Percentiles rank a stretch among this genome's conserved stretches.
phyloP scores from a whole-genome alignment of 805 yeast genomes.

The Candida maris region DNA sequence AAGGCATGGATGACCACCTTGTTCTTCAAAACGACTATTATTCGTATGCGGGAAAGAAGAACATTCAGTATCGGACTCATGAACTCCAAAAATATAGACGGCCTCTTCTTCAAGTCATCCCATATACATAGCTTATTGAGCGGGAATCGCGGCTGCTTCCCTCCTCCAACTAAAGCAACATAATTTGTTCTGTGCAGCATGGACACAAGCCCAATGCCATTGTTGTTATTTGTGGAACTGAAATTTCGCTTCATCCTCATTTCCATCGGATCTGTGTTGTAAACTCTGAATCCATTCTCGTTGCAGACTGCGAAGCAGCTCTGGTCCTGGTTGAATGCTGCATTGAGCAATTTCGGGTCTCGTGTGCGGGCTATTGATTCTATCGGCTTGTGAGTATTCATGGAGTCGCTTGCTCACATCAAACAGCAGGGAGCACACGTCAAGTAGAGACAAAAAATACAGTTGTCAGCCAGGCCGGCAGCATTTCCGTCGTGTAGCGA shows the following conservation, averaged over 20 bases:
- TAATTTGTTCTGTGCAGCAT: constrained; percentile 92
- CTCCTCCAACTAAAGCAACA: constrained; percentile 88
- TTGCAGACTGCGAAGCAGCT: constrained; percentile 85
- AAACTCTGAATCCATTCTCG: constrained; percentile 79
- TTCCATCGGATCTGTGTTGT: constrained; percentile 84
- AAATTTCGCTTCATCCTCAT: constrained; percentile 61
- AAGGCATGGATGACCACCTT: constrained; percentile 76
- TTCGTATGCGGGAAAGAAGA: constrained; percentile 67
- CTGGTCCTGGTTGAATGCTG: constrained; percentile 83
- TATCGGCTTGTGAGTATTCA: constrained; percentile 34
- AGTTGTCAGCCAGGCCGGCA: too few species aligned
- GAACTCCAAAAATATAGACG: constrained; percentile 71
- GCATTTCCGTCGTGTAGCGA: too few species aligned
- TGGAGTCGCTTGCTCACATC: constrained; percentile 6
- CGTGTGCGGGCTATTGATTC: constrained; percentile 12
- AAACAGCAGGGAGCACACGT: constrained; percentile 2
- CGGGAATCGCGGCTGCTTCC: constrained; percentile 72
- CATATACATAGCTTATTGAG: constrained; percentile 79
- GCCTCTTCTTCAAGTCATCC: constrained; percentile 83
- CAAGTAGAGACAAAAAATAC: too few species aligned
- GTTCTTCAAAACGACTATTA: constrained; percentile 66
- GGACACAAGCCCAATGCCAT: constrained; percentile 70
- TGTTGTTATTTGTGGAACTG: constrained; percentile 18
- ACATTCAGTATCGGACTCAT: constrained; percentile 72
- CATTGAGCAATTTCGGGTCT: constrained; percentile 45